Evolutionary conservation across 805 yeast genomes (phyloP).

Genomic region (Zygoascus bituminiphila): DNA sequence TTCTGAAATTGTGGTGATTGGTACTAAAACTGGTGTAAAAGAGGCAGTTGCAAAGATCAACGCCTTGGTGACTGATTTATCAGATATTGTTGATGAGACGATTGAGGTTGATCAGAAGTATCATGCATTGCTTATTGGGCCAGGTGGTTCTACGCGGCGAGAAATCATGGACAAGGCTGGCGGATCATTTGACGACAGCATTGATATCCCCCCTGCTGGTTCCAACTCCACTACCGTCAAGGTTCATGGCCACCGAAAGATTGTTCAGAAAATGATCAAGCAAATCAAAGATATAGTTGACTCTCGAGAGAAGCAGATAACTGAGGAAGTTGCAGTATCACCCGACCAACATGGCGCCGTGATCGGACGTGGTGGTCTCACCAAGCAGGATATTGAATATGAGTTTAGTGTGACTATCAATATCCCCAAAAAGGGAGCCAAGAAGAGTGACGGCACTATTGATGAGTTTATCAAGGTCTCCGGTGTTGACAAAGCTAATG

Average conservation of each 20-base stretch:
- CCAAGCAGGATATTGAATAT: slow-evolving; percentile 62
- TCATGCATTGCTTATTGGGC: slow-evolving; percentile 71
- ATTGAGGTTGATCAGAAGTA: slow-evolving; percentile 65
- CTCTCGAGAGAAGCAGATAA: slow-evolving; percentile 41
- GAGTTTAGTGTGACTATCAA: slow-evolving; percentile 56
- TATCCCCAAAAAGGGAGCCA: slow-evolving; percentile 49
- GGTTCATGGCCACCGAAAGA: slow-evolving; percentile 63
- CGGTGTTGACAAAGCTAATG: slow-evolving; percentile 55
- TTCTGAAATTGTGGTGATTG: slow-evolving; percentile 63
- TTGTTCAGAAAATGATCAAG: slow-evolving; percentile 60
- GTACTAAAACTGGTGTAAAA: slow-evolving; percentile 66
- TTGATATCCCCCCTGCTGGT: slow-evolving; percentile 64
- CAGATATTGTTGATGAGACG: slow-evolving; percentile 49
- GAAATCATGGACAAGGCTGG: slow-evolving; percentile 76
- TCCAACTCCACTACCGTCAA: slow-evolving; percentile 43
- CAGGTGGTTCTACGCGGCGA: slow-evolving; percentile 63
- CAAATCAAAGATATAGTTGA: slow-evolving; percentile 56
- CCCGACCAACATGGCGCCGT: slow-evolving; percentile 66
- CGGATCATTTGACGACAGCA: slow-evolving; percentile 41
- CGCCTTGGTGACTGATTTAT: slow-evolving; percentile 54
- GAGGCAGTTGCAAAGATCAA: slow-evolving; percentile 60
- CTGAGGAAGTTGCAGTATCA: slow-evolving; percentile 37
- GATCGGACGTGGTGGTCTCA: slow-evolving; percentile 74
- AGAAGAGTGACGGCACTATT: slow-evolving; percentile 18
- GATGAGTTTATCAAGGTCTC: slow-evolving; percentile 44